phyloP scores from a whole-genome alignment of 106 monocot species.

The Narthecium ossifragum region DNA sequence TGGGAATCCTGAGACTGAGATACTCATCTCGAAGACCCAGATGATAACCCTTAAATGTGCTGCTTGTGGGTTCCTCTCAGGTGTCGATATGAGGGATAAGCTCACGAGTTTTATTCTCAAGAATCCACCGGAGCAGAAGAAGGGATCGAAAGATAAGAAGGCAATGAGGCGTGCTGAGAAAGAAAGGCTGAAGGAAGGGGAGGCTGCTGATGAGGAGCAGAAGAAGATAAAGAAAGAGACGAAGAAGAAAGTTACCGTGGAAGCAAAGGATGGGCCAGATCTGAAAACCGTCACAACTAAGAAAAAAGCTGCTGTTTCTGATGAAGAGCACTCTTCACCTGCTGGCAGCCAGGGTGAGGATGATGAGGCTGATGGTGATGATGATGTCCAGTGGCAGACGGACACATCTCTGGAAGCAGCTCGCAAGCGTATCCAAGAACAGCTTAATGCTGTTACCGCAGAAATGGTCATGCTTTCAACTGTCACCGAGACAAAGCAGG shows the following conservation, averaged over 20 bases:
- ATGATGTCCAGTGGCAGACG: slow-evolving; percentile 52
- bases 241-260: slow-evolving; percentile 26
- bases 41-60: slow-evolving; percentile 46
- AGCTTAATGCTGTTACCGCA: slow-evolving; percentile 37
- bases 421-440: slow-evolving; percentile 48
- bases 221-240: slow-evolving; percentile 42
- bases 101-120: slow-evolving; percentile 47
- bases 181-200: too few species aligned
- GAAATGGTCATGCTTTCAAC: too few species aligned
- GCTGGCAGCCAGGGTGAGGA: slow-evolving; percentile 26
- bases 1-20: slow-evolving; percentile 54
- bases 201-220: slow-evolving; percentile 52
- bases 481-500: too few species aligned
- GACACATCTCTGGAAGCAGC: slow-evolving; percentile 49
- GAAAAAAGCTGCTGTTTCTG: slow-evolving; percentile 31
- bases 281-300: slow-evolving; percentile 12
- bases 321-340: slow-evolving; percentile 39
- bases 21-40: slow-evolving; percentile 42
- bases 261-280: slow-evolving; percentile 16
- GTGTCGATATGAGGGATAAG: slow-evolving; percentile 58
- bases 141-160: slow-evolving; percentile 47
- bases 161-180: slow-evolving; percentile 59
- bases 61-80: slow-evolving; percentile 49
- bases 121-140: slow-evolving; percentile 54
- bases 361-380: slow-evolving; percentile 24